phyloP scores from a whole-genome alignment of 2,329 filamentous ascomycete species.

The Hirsutella minnesotensis region DNA sequence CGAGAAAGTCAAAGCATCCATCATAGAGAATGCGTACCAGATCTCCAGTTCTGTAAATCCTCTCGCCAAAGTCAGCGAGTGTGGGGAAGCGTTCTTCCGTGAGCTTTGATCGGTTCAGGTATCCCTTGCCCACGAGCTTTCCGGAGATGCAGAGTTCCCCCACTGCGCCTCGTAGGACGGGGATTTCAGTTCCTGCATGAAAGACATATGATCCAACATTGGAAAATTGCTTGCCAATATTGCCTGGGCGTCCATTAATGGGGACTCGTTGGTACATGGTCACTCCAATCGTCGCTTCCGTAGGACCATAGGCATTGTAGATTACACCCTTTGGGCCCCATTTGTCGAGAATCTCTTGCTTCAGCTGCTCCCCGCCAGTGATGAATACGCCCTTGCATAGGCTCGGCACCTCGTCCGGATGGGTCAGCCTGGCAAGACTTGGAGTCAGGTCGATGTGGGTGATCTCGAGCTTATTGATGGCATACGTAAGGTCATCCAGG shows the following conservation, averaged over 20 bases:
- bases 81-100: slow-evolving; percentile 66
- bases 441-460: slow-evolving; percentile 90
- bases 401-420: slow-evolving; percentile 69
- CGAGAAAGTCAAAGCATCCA: slow-evolving; percentile 75
- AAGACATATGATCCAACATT: slow-evolving; percentile 82
- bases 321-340: slow-evolving; percentile 76
- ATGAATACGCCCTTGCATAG: slow-evolving; percentile 81
- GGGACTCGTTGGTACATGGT: slow-evolving; percentile 83
- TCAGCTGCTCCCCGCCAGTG: slow-evolving; percentile 78
- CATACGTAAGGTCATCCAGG: slow-evolving; percentile 66
- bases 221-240: slow-evolving; percentile 76
- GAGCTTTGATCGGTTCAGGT: slow-evolving; percentile 69
- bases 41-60: slow-evolving; percentile 81
- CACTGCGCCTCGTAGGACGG: slow-evolving; percentile 65
- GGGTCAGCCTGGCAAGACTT: slow-evolving; percentile 66
- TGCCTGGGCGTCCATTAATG: slow-evolving; percentile 65
- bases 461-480: slow-evolving; percentile 60
- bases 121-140: slow-evolving; percentile 78
- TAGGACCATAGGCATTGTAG: slow-evolving; percentile 88
- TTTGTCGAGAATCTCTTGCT: slow-evolving; percentile 75
- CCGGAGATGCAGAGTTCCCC: slow-evolving; percentile 86
- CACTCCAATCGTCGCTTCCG: slow-evolving; percentile 84
- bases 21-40: slow-evolving; percentile 72
- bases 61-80: slow-evolving; percentile 41
- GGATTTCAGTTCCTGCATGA: slow-evolving; percentile 52